phyloP scores from a whole-genome alignment of 1,284 basidiomycete genomes.

The Papiliotrema laurentii region DNA sequence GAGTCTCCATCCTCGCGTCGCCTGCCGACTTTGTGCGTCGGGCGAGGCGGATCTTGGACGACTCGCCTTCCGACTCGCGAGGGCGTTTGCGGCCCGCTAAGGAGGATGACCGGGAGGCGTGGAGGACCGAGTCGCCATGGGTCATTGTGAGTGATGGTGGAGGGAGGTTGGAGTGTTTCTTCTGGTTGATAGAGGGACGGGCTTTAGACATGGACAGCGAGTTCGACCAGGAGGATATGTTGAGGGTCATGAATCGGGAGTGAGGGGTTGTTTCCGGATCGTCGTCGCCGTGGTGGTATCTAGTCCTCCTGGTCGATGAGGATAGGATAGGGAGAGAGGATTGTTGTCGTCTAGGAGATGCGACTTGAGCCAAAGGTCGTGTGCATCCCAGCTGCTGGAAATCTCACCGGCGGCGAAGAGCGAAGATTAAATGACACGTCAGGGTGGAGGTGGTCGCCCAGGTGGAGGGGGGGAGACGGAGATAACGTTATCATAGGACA shows the following conservation, averaged over 20 bases:
- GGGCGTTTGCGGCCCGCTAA: slow-evolving; percentile 41
- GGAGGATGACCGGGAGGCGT: slow-evolving; percentile 30
- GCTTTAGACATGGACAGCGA: slow-evolving; percentile 6
- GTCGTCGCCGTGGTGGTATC: background rate
- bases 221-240: slow-evolving; percentile 9
- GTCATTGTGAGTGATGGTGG: slow-evolving; percentile 15
- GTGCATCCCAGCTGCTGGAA: too few relatives aligned
- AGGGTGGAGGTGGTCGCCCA: background rate
- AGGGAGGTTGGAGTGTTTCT: slow-evolving; percentile 3
- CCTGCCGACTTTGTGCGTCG: slow-evolving; percentile 43
- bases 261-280: background rate
- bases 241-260: slow-evolving; percentile 13
- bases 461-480: background rate
- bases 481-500: background rate
- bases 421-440: slow-evolving; percentile 1
- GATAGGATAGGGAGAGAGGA: background rate
- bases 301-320: slow-evolving; percentile 3
- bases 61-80: slow-evolving; percentile 30
- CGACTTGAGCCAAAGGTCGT: too few relatives aligned
- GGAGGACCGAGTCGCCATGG: slow-evolving; percentile 8
- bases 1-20: slow-evolving; percentile 19
- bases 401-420: background rate
- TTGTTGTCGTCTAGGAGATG: too few relatives aligned
- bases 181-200: slow-evolving; percentile 9
- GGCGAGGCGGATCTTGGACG: slow-evolving; percentile 10